Evolutionary conservation across 176 grass and related monocot species (phyloP), one percentile per base, ranked within the genome.

Genomic region (Alloteropsis semialata): DNA sequence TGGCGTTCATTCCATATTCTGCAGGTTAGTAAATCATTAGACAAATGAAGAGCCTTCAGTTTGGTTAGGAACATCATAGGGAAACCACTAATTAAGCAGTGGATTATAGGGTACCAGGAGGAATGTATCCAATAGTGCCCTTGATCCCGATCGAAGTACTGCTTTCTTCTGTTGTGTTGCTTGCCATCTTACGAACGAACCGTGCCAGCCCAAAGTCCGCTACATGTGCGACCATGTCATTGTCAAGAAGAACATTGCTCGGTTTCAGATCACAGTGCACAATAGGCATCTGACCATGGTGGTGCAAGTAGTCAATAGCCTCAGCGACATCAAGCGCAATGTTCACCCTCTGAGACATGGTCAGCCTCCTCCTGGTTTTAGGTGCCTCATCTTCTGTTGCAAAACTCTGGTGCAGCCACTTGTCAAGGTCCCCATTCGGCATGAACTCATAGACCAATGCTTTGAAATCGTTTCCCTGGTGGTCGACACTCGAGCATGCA

Each of bases 391-490:
- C 19, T 48, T 57, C 24, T 50, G 29, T 7, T 16, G 32, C 19
- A 34, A n/a, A 21, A 15, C 8, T 65, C 30, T 25, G 55, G 55
- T 89, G 82, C 16, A 89, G 27, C 82, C 87, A 89, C 7, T 41
- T 51, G 27, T 86, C 53, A 4, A 89, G 56, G 54, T 60, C 78
- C 30, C 78, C 78, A 27, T 87, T 74, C 32, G 85, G 85, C 85
- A 87, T 87, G 78, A 82, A 87, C 44, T 82, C 85, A 1, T 75
- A 81, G 12, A 82, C 85, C 53, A 87, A 14, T n/a, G 85, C 85
- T 18, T 88, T 89, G 29, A 89, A 89, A 75, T 89, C 76, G 37
- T 85, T 75, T 14, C 87, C 87, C 34, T 73, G 67, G 67, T 38
- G 44, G 36, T 89, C 82, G 34, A 81, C n/a, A 24, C 67, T 85